Evolutionary conservation across 441 rosid genomes (phyloP).

Genomic region (Erodium texanum): DNA sequence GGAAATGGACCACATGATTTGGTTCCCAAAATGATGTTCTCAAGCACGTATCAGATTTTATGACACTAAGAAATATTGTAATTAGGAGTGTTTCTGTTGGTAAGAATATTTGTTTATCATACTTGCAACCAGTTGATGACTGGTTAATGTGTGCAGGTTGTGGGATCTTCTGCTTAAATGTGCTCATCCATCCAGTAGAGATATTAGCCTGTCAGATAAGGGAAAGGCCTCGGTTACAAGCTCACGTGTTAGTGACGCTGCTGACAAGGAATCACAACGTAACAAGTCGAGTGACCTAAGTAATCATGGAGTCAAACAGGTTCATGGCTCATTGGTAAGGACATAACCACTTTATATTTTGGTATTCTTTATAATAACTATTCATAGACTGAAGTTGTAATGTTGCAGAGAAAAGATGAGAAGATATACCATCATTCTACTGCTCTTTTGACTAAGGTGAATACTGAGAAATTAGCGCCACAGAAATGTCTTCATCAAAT

Average conservation of each 20-base stretch:
- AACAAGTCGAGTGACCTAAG: background rate
- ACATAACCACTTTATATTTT: background rate
- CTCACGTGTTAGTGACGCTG: constrained; percentile 3
- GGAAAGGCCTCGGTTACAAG: constrained; percentile 12
- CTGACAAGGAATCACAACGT: constrained; percentile 12
- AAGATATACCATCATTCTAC: constrained; percentile 1
- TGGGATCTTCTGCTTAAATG: constrained; percentile 23
- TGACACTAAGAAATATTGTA: background rate
- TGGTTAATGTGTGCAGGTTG: constrained; percentile 13
- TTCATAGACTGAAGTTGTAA: background rate
- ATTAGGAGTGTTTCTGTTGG: background rate
- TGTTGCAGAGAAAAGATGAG: constrained; percentile 20
- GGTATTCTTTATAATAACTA: background rate
- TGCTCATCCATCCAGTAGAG: constrained; percentile 10
- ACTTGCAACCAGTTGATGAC: background rate
- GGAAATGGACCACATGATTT: background rate
- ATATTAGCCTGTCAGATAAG: constrained; percentile 12
- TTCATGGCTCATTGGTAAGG: constrained; percentile 19
- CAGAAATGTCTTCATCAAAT: too few species aligned
- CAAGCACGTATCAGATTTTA: background rate
- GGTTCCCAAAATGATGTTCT: background rate
- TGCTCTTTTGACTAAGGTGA: constrained; percentile 9
- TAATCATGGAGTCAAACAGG: background rate
- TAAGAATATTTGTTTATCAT: background rate
- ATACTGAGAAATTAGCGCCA: constrained; percentile 11